Conservation (phyloP, 192 early-diverging fungal species). For the Coemansia sp. region DNA sequence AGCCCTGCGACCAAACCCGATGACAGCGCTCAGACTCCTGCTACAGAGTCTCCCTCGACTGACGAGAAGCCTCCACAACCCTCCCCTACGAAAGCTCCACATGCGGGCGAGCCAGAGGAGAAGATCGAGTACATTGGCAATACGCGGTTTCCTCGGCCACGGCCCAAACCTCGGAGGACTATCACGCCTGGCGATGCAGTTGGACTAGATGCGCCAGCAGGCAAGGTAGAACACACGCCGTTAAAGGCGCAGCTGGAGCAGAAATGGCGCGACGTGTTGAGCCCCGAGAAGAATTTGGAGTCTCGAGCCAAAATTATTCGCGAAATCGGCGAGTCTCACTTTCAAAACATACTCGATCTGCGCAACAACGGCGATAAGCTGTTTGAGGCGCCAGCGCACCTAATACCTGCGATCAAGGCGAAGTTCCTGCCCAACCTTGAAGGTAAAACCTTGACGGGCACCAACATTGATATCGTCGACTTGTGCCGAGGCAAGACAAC, state of each 20-base stretch:
- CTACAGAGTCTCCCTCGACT: neutral
- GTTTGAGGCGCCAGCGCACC: slow-evolving; percentile 39
- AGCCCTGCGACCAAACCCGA: neutral
- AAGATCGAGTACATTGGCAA: slow-evolving; percentile 55
- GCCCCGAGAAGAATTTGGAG: slow-evolving; percentile 55
- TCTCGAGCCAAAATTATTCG: slow-evolving; percentile 42
- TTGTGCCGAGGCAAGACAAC: slow-evolving; percentile 39
- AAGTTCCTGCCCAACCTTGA: slow-evolving; percentile 48
- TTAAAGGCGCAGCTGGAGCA: slow-evolving; percentile 26
- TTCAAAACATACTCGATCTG: slow-evolving; percentile 53
- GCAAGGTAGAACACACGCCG: slow-evolving; percentile 12
- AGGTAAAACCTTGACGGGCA: slow-evolving; percentile 35
- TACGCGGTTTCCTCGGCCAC: slow-evolving; percentile 45
- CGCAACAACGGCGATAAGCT: slow-evolving; percentile 54
- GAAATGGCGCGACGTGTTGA: slow-evolving; percentile 41
- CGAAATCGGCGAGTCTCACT: slow-evolving; percentile 52
- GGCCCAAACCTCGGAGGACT: slow-evolving; percentile 45
- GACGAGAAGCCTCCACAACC: neutral
- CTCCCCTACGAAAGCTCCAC: neutral
- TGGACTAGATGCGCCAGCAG: slow-evolving; percentile 40
- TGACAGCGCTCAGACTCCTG: neutral
- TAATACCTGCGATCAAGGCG: slow-evolving; percentile 37
- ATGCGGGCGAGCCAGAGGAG: slow-evolving; percentile 10
- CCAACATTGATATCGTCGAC: slow-evolving; percentile 18
- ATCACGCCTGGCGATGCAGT: slow-evolving; percentile 50